These are phyloP conservation scores for Vanderwaltozyma yarrowii DNA, from an alignment of 805 yeast genomes.

Conservation along the genomic window DNA sequence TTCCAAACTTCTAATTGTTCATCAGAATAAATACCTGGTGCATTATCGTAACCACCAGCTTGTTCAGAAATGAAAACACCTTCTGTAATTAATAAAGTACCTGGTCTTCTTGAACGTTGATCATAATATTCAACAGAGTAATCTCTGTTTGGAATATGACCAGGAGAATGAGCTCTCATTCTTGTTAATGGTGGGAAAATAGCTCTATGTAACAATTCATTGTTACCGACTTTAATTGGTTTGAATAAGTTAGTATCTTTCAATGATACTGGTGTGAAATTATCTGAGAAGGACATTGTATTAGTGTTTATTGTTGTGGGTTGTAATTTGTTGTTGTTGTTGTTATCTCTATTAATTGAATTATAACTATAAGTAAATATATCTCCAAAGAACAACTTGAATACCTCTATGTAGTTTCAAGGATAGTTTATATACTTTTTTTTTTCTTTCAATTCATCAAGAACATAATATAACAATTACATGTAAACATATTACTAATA, in stretches of 20 bases:
- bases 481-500: no score
- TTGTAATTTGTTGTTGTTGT: no score
- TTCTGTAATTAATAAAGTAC: conserved; percentile 46
- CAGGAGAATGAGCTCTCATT: conserved; percentile 28
- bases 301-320: no score
- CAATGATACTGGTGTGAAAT: conserved; percentile 16
- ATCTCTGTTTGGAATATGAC: conserved; percentile 34
- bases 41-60: conserved; percentile 32
- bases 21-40: conserved; percentile 41
- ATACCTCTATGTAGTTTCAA: no score
- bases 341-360: no score
- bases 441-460: no score
- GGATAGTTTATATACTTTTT: no score
- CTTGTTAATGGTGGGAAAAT: conserved; percentile 37
- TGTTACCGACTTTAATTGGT: conserved; percentile 34
- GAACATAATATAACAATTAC: no score
- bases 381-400: no score
- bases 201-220: conserved; percentile 27
- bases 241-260: conserved; percentile 30
- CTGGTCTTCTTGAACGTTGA: conserved; percentile 42
- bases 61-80: conserved; percentile 38
- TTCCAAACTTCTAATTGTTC: conserved; percentile 41
- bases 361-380: no score
- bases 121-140: conserved; percentile 40
- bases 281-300: conserved; percentile 12